phyloP scores from a whole-genome alignment of 495 filamentous ascomycete genomes.

The Penicillium manginii region DNA sequence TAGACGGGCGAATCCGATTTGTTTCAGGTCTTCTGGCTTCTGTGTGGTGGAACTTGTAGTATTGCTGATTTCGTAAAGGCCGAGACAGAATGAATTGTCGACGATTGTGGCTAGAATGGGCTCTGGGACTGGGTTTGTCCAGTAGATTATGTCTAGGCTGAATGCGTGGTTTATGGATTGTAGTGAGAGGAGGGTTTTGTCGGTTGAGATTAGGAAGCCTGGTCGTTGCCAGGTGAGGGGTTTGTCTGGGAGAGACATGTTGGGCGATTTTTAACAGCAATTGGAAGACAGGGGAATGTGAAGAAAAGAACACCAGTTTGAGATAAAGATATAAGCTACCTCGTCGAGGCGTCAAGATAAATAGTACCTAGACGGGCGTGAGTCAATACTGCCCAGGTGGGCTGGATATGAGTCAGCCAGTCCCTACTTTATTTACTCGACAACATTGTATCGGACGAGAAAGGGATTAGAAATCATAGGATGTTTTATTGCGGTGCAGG shows the following conservation, averaged over 20 bases:
- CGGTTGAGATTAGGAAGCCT: slow-evolving; percentile 52
- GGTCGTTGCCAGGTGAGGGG: not conserved
- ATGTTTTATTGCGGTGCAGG: not conserved
- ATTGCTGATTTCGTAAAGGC: slow-evolving; percentile 30
- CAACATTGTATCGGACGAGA: not conserved
- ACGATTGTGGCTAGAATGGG: slow-evolving; percentile 47
- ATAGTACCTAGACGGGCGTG: not conserved
- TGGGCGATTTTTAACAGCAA: not conserved
- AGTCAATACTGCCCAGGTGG: not conserved
- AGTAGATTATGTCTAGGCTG: slow-evolving; percentile 57
- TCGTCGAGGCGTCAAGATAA: too few species aligned
- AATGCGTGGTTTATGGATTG: slow-evolving; percentile 54
- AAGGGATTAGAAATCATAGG: not conserved
- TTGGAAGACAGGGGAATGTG: too few species aligned
- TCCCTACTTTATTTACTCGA: too few species aligned
- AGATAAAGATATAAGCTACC: too few species aligned
- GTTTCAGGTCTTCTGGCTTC: slow-evolving; percentile 18
- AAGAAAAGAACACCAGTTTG: too few species aligned
- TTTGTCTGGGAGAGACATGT: not conserved
- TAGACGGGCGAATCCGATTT: slow-evolving; percentile 64
- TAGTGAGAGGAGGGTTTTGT: slow-evolving; percentile 51
- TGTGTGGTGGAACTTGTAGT: not conserved
- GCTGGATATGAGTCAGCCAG: not conserved
- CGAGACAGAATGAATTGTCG: slow-evolving; percentile 57
- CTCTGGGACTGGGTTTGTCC: slow-evolving; percentile 47